Evolutionary conservation across 2,329 filamentous ascomycete genomes (phyloP).

Genomic region (Trichoderma asperellum): DNA sequence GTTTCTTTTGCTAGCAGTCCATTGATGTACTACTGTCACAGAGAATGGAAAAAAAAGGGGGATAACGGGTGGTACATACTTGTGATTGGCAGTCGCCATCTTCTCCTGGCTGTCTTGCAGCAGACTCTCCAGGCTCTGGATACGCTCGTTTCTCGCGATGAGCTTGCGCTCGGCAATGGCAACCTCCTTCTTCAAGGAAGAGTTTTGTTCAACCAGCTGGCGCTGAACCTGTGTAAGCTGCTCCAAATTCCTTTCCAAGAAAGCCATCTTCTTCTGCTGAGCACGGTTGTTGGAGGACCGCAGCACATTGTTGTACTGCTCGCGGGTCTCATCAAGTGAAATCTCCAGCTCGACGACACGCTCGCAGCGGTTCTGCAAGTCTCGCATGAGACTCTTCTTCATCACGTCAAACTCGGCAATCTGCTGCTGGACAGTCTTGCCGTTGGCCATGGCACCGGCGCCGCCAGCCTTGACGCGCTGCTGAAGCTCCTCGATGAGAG

Average conservation of each 20-base stretch:
- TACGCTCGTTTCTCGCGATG: slow-evolving; percentile 94
- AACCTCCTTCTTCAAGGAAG: slow-evolving; percentile 96
- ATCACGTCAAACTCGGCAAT: slow-evolving; percentile 98
- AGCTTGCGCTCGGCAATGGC: slow-evolving; percentile 97
- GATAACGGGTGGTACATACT: slow-evolving; percentile 62
- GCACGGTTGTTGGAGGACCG: slow-evolving; percentile 96
- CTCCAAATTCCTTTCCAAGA: slow-evolving; percentile 96
- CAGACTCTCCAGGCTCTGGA: slow-evolving; percentile 87
- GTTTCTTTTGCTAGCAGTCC: slow-evolving; percentile 1
- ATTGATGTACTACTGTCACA: slow-evolving; percentile 37
- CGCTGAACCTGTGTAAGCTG: slow-evolving; percentile 96
- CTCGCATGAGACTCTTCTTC: slow-evolving; percentile 99
- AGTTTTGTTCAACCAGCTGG: slow-evolving; percentile 97
- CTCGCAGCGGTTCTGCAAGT: slow-evolving; percentile 97
- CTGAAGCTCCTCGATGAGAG: slow-evolving; percentile 79
- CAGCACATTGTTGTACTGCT: slow-evolving; percentile 99
- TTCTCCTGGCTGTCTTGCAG: slow-evolving; percentile 98
- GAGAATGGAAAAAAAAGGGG: neutral
- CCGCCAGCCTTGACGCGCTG: slow-evolving; percentile 68
- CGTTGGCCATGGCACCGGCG: slow-evolving; percentile 67
- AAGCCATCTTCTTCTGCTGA: slow-evolving; percentile 99
- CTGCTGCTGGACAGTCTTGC: slow-evolving; percentile 95
- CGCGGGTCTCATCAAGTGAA: slow-evolving; percentile 91
- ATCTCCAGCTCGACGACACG: slow-evolving; percentile 98
- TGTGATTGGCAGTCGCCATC: slow-evolving; percentile 93